These are phyloP conservation scores for Paraconiothyrium brasiliense DNA, from an alignment of 2,329 filamentous ascomycete species.

Conservation along the genomic window DNA sequence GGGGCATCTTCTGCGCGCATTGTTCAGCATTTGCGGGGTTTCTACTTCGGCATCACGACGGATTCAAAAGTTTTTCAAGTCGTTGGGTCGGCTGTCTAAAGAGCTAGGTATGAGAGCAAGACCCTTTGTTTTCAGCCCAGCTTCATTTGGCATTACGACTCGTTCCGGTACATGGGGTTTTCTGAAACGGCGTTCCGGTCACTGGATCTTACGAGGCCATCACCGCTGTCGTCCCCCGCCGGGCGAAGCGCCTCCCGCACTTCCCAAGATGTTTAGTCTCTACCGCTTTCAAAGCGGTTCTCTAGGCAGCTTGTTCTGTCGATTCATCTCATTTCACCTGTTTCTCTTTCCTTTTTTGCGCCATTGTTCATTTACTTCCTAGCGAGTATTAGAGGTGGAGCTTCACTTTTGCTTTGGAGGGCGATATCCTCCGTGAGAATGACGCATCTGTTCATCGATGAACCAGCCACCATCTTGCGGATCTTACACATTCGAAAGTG, in stretches of 20 bases:
- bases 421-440: constrained; percentile 8
- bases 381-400: constrained; percentile 16
- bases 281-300: constrained; percentile 7
- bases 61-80: constrained; percentile 38
- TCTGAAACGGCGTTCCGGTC: constrained; percentile 19
- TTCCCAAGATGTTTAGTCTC: constrained; percentile 4
- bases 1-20: constrained; percentile 51
- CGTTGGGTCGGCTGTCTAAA: constrained; percentile 24
- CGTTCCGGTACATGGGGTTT: constrained; percentile 18
- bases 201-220: constrained; percentile 11
- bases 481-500: constrained; percentile 7
- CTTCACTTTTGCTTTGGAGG: constrained; percentile 9
- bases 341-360: constrained; percentile 23
- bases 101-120: constrained; percentile 26
- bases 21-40: constrained; percentile 50
- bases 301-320: constrained; percentile 14
- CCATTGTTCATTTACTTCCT: constrained; percentile 21
- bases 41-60: constrained; percentile 30
- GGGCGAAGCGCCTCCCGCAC: constrained; percentile 11
- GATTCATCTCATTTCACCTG: neutral
- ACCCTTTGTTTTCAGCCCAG: constrained; percentile 16
- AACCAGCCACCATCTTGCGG: constrained; percentile 4
- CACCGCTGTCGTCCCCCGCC: constrained; percentile 9
- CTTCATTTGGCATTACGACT: constrained; percentile 19
- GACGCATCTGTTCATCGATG: constrained; percentile 16